Percentiles rank a stretch among this genome's conserved stretches.
phyloP scores from a whole-genome alignment of 2,329 filamentous ascomycete genomes.

The Hypomyces perniciosus region DNA sequence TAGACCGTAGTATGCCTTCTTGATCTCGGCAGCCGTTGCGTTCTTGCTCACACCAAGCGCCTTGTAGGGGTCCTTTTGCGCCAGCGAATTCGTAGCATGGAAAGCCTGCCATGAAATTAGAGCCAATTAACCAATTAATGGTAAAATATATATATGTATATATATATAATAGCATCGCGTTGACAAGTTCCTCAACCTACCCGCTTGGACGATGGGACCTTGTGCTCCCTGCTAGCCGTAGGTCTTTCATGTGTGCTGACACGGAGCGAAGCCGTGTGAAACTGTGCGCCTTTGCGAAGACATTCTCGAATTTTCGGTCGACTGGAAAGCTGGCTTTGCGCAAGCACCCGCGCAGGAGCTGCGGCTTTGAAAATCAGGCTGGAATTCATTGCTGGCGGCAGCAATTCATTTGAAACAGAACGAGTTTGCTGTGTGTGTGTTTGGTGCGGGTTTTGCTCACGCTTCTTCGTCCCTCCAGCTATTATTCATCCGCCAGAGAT shows the following conservation, averaged over 20 bases:
- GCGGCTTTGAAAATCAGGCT: conserved; percentile 41
- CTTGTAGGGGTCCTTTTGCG: conserved; percentile 75
- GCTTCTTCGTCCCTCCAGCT: not conserved
- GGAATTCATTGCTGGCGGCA: conserved; percentile 38
- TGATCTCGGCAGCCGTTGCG: conserved; percentile 83
- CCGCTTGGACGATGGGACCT: conserved; percentile 19
- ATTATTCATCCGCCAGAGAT: conserved; percentile 6
- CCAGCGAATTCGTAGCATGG: conserved; percentile 51
- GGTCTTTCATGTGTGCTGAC: conserved; percentile 16
- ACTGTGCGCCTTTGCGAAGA: conserved; percentile 32
- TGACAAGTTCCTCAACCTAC: conserved; percentile 19
- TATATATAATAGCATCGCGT: not conserved
- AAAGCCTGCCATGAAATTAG: conserved; percentile 39
- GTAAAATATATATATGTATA: not conserved
- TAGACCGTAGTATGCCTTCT: conserved; percentile 95
- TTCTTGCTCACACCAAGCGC: conserved; percentile 76
- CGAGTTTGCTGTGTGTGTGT: not conserved
- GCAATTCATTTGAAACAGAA: conserved; percentile 23
- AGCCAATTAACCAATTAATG: not conserved
- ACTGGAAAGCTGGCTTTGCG: conserved; percentile 36
- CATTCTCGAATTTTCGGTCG: conserved; percentile 35
- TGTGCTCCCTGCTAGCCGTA: conserved; percentile 14
- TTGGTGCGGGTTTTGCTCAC: not conserved
- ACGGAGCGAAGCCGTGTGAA: conserved; percentile 28
- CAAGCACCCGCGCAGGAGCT: conserved; percentile 40